Base-by-base conservation (phyloP, 2,329 filamentous ascomycete genomes). In the Fusarium pilosicola region DNA sequence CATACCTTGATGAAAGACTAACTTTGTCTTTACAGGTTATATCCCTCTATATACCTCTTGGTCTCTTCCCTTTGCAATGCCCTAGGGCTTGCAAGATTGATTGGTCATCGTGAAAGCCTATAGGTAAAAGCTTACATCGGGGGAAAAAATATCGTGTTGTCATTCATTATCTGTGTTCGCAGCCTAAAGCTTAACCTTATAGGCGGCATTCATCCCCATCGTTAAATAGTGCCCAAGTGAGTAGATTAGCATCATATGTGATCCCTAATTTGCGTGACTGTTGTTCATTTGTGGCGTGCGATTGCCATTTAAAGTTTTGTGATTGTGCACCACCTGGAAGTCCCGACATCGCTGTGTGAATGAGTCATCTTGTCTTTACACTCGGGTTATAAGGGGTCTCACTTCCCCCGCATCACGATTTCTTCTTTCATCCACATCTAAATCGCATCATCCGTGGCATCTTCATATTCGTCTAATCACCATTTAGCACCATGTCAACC, bases 381-480 rank as follows among this genome's bases (percentile, higher is more conserved):
- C 26, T 28, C 18, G 13, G 6, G 18, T 20, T 28, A 45, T 46
- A 15, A 46, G 11, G 13, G 22, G 18, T 28, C 18, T 26, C 44
- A 11, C 20, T 28, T 15, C 8, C 44, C 18, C 18, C 26, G 26
- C 13, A 15, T 28, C 18, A 4, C 14, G 26, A 28, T 2, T 46
- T 3, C 18, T 22, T 9, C 7, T 28, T 28, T 22, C 44, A 28
- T 46, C 44, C 12, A 45, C 44, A 9, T 42, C 13, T 15, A 6
- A n/a, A 42, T 42, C 22, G 22, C 39, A 14, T 28, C 44, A 46
- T 46, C 44, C 13, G 6, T 15, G 26, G 45, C 45, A 28, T 46
- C 26, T 15, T 28, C 20, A 48, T 0, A 13, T 3, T 48, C 26
- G 26, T 0, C 5, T 1, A 17, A 6, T 1, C 4, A 14, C 0